Base-by-base conservation (phyloP, 306 rosid species). In the Inga oerstediana region DNA sequence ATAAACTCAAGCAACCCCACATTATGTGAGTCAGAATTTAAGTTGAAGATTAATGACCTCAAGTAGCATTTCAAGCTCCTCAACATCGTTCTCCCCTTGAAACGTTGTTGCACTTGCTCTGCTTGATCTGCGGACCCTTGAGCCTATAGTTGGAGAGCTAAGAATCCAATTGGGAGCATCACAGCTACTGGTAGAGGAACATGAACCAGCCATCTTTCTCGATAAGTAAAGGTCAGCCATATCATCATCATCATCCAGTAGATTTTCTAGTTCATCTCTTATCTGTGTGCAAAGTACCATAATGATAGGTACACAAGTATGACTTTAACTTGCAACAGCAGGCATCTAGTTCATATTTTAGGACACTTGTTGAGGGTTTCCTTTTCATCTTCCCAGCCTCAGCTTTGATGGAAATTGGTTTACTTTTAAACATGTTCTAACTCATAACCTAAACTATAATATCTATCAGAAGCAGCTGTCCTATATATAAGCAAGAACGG, bases 141-240 rank as follows among this genome's bases (percentile, higher is more conserved):
- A 90, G 86, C 86, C 87, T 62, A 75, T 79, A 71, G 84, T 81
- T 75, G 98, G 94, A 84, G 97, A 88, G 81, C 81, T 54, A n/a
- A 76, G 35, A 79, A 77, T 81, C 90, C 91, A 91, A 67, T 88
- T 81, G 43, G 91, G 88, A 76, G 87, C 84, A 49, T 67, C 87
- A n/a, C 58, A 83, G 80, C 80, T 74, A 75, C 90, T 88, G 10
- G 46, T 35, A 22, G 97, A 84, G 74, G 98, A 88, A 66, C 92
- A 67, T 48, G 88, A 80, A 78, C 32, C 79, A 48, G 69, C 80
- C 72, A 88, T 75, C 80, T 93, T 93, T 86, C 93, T 90, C 43
- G 98, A 92, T 71, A 93, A 86, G 88, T 90, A 93, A 84, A 93
- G 98, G 73, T 93, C 94, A 30, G 93, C 94, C 98, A 93, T 92